Evolutionary conservation across 495 filamentous ascomycete genomes (phyloP).

Genomic region (Daldinia childiae): DNA sequence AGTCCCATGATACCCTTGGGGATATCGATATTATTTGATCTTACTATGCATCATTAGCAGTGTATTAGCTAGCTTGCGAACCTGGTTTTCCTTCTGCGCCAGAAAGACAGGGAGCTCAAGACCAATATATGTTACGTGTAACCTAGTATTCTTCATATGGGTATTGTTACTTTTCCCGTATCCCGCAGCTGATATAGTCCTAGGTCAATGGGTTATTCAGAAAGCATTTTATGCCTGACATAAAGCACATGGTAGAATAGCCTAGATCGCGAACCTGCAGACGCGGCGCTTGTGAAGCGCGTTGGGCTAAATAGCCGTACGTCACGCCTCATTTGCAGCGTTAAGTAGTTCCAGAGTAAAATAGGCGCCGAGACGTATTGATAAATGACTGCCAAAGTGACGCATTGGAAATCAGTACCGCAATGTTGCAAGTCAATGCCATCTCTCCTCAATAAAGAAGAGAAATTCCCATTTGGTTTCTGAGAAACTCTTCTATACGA

Average conservation of each 20-base stretch:
- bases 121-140: slow-evolving; percentile 11
- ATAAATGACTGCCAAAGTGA: not conserved
- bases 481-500: slow-evolving; percentile 3
- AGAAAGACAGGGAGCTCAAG: slow-evolving; percentile 15
- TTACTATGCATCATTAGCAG: not conserved
- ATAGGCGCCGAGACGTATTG: slow-evolving; percentile 14
- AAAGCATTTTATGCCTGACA: slow-evolving; percentile 11
- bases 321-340: slow-evolving; percentile 12
- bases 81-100: slow-evolving; percentile 20
- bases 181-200: slow-evolving; percentile 14
- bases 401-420: not conserved
- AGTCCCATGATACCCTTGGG: slow-evolving; percentile 19
- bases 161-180: slow-evolving; percentile 4
- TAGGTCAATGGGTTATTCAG: not conserved
- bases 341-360: slow-evolving; percentile 8
- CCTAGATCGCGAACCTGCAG: slow-evolving; percentile 21
- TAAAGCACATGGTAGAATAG: slow-evolving; percentile 22
- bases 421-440: slow-evolving; percentile 9
- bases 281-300: slow-evolving; percentile 27
- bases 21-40: slow-evolving; percentile 18
- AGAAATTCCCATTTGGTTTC: not conserved
- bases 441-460: slow-evolving; percentile 11
- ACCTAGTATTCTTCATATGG: not conserved
- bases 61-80: slow-evolving; percentile 8
- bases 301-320: slow-evolving; percentile 8